Percentiles rank a stretch among this genome's conserved stretches.
Evolutionary conservation across 331 rosid genomes (phyloP).

Genomic region (Pyracantha coccinea): DNA sequence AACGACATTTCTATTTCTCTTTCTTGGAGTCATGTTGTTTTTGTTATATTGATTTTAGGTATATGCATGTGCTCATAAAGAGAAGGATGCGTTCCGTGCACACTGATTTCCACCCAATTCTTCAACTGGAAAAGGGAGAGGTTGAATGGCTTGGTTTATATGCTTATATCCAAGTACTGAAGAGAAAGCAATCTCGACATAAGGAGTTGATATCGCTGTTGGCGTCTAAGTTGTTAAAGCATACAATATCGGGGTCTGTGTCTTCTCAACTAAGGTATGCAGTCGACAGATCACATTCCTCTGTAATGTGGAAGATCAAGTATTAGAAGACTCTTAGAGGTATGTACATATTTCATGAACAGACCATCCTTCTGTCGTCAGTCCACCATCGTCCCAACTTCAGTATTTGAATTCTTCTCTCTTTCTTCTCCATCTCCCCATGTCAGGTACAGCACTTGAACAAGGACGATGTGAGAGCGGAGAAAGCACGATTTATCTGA

Average conservation of each 20-base stretch:
- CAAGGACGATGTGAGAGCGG: background rate
- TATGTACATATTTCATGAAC: background rate
- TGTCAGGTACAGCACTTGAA: background rate
- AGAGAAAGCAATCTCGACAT: slow-evolving; percentile 64
- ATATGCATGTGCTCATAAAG: slow-evolving; percentile 53
- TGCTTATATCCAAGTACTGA: slow-evolving; percentile 62
- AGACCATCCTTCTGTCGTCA: background rate
- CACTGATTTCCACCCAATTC: slow-evolving; percentile 34
- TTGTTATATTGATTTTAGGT: slow-evolving; percentile 35
- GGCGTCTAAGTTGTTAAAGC: slow-evolving; percentile 36
- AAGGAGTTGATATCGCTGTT: slow-evolving; percentile 39
- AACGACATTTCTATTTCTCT: background rate
- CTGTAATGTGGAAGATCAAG: slow-evolving; percentile 63
- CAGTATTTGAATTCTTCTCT: background rate
- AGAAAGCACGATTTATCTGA: background rate
- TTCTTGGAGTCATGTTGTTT: background rate
- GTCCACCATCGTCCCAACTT: background rate
- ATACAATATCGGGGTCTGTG: slow-evolving; percentile 17
- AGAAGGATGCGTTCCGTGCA: slow-evolving; percentile 40
- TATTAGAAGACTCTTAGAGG: slow-evolving; percentile 41
- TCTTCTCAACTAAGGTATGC: slow-evolving; percentile 59
- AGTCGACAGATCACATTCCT: slow-evolving; percentile 47
- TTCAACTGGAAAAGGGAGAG: slow-evolving; percentile 44
- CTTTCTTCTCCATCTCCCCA: background rate
- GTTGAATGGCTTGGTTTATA: slow-evolving; percentile 81